Percentiles rank a stretch among this genome's conserved stretches.
These are phyloP conservation scores for Neofusicoccum parvum DNA, from an alignment of 2,329 filamentous ascomycete genomes.

Conservation along the genomic window DNA sequence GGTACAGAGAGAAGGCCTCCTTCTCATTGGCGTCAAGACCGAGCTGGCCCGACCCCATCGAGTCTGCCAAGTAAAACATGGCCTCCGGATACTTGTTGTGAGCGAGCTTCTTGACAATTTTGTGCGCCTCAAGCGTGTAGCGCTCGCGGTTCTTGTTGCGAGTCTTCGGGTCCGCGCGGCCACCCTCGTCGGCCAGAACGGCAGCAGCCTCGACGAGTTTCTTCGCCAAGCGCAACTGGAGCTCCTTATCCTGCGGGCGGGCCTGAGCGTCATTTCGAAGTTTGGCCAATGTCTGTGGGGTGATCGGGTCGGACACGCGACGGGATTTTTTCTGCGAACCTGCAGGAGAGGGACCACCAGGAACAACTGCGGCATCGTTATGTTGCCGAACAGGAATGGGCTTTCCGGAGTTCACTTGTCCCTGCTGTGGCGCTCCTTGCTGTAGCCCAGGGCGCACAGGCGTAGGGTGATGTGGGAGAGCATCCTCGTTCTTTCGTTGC, in stretches of 20 bases:
- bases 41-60: constrained; percentile 78
- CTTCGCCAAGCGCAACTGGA: constrained; percentile 75
- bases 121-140: constrained; percentile 83
- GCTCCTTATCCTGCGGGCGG: constrained; percentile 71
- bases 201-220: constrained; percentile 83
- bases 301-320: constrained; percentile 62
- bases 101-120: constrained; percentile 86
- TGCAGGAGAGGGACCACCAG: constrained; percentile 9
- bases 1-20: constrained; percentile 91
- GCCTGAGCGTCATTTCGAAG: constrained; percentile 70
- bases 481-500: background rate
- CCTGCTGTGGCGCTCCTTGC: constrained; percentile 3
- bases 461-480: constrained; percentile 30
- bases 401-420: background rate
- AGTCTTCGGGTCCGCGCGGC: constrained; percentile 67
- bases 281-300: constrained; percentile 73
- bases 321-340: constrained; percentile 21
- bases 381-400: constrained; percentile 59
- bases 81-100: constrained; percentile 75
- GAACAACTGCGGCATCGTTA: constrained; percentile 41
- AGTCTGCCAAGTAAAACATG: constrained; percentile 93
- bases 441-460: constrained; percentile 25
- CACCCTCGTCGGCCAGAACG: constrained; percentile 75
- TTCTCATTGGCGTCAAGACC: constrained; percentile 82
- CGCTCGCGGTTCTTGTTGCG: constrained; percentile 71